Conservation (phyloP, 208 protist species). For the Leishmania amazonensis region DNA sequence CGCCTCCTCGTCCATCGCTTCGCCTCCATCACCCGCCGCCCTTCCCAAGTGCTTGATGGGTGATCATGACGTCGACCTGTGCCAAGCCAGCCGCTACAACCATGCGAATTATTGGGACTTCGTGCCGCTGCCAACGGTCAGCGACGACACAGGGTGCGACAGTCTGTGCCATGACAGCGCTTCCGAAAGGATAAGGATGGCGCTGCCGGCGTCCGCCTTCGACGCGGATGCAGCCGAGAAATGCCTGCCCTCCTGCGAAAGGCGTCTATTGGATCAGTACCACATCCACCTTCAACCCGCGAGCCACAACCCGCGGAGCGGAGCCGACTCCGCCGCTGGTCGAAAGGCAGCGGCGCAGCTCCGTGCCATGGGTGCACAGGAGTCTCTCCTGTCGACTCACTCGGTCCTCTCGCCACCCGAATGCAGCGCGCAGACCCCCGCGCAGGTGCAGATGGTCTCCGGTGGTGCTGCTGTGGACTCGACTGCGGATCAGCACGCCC, state of each 20-base stretch:
- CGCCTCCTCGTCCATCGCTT: background rate
- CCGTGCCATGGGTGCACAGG: background rate
- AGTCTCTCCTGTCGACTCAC: background rate
- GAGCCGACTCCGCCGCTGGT: conserved; percentile 1
- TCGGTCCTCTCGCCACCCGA: conserved; percentile 17
- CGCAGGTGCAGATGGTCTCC: conserved; percentile 1
- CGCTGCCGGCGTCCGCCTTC: background rate
- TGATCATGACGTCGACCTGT: conserved; percentile 31
- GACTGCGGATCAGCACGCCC: background rate
- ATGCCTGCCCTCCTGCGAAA: conserved; percentile 18
- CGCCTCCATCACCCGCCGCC: background rate
- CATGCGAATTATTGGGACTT: conserved; percentile 21
- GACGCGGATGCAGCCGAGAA: conserved; percentile 8
- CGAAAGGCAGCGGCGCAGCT: background rate
- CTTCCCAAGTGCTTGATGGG: conserved; percentile 32
- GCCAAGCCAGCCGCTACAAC: conserved; percentile 48
- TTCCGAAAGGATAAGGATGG: conserved; percentile 16
- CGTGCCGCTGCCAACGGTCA: conserved; percentile 24
- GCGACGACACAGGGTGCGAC: background rate
- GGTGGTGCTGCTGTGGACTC: background rate
- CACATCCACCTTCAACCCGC: conserved; percentile 22
- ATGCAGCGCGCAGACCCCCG: conserved; percentile 23
- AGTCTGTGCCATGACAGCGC: conserved; percentile 3
- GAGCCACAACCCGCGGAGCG: background rate
- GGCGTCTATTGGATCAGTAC: conserved; percentile 23